A percentile compares a stretch with the other conserved stretches of the same genome.
phyloP scores from a whole-genome alignment of 2,329 filamentous ascomycete genomes.

The Colletotrichum ledebouriae region DNA sequence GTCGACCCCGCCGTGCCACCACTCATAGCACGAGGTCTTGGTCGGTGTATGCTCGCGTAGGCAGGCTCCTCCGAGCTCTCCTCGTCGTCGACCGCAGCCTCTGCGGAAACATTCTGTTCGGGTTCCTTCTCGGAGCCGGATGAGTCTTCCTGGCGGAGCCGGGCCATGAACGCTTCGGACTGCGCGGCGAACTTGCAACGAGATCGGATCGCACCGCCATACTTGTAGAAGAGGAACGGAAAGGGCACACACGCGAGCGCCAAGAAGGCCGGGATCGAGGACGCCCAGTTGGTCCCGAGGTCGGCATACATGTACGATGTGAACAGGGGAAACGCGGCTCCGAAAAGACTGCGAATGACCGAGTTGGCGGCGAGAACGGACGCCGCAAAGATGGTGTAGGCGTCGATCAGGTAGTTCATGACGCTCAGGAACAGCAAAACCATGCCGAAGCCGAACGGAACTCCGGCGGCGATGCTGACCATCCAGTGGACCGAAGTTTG shows the following conservation, averaged over 20 bases:
- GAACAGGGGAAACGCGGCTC: slow-evolving; percentile 80
- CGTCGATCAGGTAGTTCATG: slow-evolving; percentile 69
- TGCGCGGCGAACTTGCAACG: slow-evolving; percentile 69
- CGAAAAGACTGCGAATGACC: slow-evolving; percentile 79
- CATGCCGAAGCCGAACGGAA: slow-evolving; percentile 52
- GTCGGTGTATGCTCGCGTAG: background rate
- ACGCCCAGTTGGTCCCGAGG: slow-evolving; percentile 82
- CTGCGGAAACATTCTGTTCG: slow-evolving; percentile 39
- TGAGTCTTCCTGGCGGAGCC: slow-evolving; percentile 50
- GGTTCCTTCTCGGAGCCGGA: slow-evolving; percentile 18
- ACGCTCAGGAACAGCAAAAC: slow-evolving; percentile 68
- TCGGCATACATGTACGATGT: slow-evolving; percentile 69
- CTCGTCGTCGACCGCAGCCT: background rate
- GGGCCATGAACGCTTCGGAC: slow-evolving; percentile 70
- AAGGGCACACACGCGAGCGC: slow-evolving; percentile 79
- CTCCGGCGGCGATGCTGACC: slow-evolving; percentile 54
- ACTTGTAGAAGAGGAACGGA: slow-evolving; percentile 81
- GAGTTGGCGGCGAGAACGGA: slow-evolving; percentile 80
- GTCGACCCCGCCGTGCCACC: background rate
- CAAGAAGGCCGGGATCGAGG: slow-evolving; percentile 79
- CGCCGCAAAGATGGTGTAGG: slow-evolving; percentile 79
- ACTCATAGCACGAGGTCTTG: slow-evolving; percentile 6
- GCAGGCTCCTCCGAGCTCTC: slow-evolving; percentile 6
- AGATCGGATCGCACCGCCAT: slow-evolving; percentile 66
- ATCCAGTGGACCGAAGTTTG: slow-evolving; percentile 62